Conservation (phyloP, 2,329 filamentous ascomycete genomes). For the Nigrograna mackinnonii region DNA sequence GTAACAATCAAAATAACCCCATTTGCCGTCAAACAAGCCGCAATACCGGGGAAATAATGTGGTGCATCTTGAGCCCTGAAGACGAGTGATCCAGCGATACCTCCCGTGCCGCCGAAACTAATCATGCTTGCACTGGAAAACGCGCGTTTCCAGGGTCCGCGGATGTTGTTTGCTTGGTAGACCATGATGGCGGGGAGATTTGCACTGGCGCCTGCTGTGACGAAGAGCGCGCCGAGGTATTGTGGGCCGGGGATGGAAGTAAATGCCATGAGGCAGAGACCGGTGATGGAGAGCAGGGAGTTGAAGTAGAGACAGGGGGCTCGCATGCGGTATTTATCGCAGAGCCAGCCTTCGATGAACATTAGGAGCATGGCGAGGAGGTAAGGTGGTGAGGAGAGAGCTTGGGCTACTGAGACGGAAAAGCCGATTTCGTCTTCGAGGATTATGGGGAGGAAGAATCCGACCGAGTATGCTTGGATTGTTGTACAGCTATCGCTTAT, state of each 20-base stretch:
- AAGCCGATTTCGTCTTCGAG: background rate
- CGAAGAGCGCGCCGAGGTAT: slow-evolving; percentile 30
- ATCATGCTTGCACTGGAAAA: slow-evolving; percentile 23
- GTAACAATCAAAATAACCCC: slow-evolving; percentile 20
- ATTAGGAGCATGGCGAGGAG: slow-evolving; percentile 24
- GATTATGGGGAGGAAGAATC: background rate
- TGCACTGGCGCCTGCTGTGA: slow-evolving; percentile 19
- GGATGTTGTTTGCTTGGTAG: slow-evolving; percentile 22
- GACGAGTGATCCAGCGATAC: slow-evolving; percentile 21
- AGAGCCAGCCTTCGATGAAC: slow-evolving; percentile 23
- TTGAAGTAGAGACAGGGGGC: slow-evolving; percentile 25
- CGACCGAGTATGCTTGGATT: too few relatives aligned
- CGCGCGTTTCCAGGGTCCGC: slow-evolving; percentile 19
- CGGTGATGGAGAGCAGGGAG: slow-evolving; percentile 20
- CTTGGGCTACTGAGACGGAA: background rate
- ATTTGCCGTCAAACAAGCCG: slow-evolving; percentile 24
- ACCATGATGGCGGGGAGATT: slow-evolving; percentile 25
- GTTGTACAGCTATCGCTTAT: too few relatives aligned
- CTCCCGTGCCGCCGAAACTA: slow-evolving; percentile 27
- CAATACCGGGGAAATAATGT: slow-evolving; percentile 21
- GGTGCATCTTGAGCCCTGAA: slow-evolving; percentile 26
- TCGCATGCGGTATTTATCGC: slow-evolving; percentile 27
- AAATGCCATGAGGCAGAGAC: slow-evolving; percentile 29
- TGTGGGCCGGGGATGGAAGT: slow-evolving; percentile 19
- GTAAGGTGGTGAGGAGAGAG: slow-evolving; percentile 22